A percentile compares a stretch with the other conserved stretches of the same genome.
Conservation (phyloP, 352 stramenopile species). For the Phytophthora quininea region DNA sequence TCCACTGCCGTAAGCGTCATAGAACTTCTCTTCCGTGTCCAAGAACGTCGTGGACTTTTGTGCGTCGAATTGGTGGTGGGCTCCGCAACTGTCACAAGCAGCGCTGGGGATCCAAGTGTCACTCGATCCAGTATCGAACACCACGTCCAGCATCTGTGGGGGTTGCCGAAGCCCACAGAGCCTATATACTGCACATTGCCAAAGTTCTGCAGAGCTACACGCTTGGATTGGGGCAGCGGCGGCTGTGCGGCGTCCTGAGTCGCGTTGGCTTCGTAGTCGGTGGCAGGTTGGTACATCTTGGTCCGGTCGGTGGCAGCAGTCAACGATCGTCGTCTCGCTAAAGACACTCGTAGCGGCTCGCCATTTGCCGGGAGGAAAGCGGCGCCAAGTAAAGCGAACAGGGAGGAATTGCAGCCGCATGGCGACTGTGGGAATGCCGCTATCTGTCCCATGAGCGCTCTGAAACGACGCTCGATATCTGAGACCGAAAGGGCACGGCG, state of each 20-base stretch:
- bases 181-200: constrained; percentile 88
- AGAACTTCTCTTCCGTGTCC: constrained; percentile 79
- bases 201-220: constrained; percentile 76
- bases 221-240: constrained; percentile 41
- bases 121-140: constrained; percentile 85
- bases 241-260: constrained; percentile 27
- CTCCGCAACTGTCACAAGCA: constrained; percentile 53
- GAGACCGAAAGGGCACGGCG: not conserved
- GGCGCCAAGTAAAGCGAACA: not conserved
- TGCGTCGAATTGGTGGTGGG: constrained; percentile 62
- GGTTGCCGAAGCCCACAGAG: constrained; percentile 72
- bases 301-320: constrained; percentile 23
- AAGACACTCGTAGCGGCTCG: constrained; percentile 22
- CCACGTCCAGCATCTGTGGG: constrained; percentile 69
- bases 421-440: constrained; percentile 26
- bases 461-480: constrained; percentile 24
- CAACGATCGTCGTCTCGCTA: constrained; percentile 18
- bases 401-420: constrained; percentile 20
- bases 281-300: not conserved
- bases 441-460: constrained; percentile 21
- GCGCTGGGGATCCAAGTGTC: constrained; percentile 80
- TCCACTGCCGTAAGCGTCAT: constrained; percentile 82
- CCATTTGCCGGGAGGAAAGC: constrained; percentile 1
- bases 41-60: constrained; percentile 67
- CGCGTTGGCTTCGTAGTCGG: constrained; percentile 13